Evolutionary conservation across 176 grass and related monocot genomes (phyloP).

Genomic region (Saccharum spontaneum): DNA sequence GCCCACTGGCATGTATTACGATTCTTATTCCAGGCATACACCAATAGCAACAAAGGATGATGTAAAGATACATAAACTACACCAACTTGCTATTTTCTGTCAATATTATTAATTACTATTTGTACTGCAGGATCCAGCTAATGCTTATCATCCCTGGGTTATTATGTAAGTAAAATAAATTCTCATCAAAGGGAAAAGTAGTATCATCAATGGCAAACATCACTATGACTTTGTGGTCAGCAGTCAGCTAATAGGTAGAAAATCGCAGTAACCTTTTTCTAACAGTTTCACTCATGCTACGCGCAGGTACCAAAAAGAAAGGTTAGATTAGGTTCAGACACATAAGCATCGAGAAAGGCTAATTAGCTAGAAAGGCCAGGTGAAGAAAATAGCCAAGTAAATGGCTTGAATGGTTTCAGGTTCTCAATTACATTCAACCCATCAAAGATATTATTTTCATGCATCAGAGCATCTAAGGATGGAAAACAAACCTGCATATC

Average conservation of each 20-base stretch:
- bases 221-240: background rate
- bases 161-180: background rate
- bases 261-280: background rate
- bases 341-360: background rate
- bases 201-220: background rate
- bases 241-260: background rate
- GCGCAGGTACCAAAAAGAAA: background rate
- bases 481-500: constrained; percentile 85
- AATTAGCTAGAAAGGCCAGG: constrained; percentile 2
- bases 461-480: constrained; percentile 23
- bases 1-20: background rate
- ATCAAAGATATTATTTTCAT: constrained; percentile 11
- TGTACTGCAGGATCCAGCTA: background rate
- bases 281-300: background rate
- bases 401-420: background rate
- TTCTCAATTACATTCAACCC: constrained; percentile 3
- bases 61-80: background rate
- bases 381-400: background rate
- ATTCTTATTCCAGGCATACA: background rate
- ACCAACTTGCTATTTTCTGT: background rate
- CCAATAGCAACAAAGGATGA: background rate
- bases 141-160: background rate
- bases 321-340: background rate
- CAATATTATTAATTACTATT: background rate
- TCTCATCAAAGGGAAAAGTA: background rate